Percentiles rank a stretch among this genome's conserved stretches.
Evolutionary conservation across 352 stramenopile genomes (phyloP).

Genomic region (Globisporangium cylindrosporum): DNA sequence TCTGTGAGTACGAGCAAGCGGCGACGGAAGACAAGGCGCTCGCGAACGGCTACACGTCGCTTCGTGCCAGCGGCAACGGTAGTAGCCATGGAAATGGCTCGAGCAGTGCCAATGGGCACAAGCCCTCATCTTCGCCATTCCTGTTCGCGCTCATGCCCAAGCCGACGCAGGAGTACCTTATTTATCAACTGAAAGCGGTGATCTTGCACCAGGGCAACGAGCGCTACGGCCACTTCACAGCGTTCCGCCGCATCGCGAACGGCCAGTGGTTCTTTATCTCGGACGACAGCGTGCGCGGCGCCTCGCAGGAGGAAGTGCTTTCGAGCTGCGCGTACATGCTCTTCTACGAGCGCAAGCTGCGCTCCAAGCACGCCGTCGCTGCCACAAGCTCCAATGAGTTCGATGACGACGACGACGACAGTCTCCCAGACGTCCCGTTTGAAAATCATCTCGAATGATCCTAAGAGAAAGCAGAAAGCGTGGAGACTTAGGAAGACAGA

Average conservation of each 20-base stretch:
- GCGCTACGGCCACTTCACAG: constrained; percentile 82
- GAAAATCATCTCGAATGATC: constrained; percentile 28
- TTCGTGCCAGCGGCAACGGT: neutral
- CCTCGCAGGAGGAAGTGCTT: constrained; percentile 56
- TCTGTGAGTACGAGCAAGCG: constrained; percentile 61
- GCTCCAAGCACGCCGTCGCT: constrained; percentile 30
- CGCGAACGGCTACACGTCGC: constrained; percentile 19
- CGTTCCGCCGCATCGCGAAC: constrained; percentile 58
- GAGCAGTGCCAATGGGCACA: neutral
- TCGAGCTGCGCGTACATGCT: constrained; percentile 85
- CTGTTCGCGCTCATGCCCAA: constrained; percentile 9
- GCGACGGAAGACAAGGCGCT: constrained; percentile 29
- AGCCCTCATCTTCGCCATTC: constrained; percentile 9
- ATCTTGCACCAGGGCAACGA: constrained; percentile 88
- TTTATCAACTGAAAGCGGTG: constrained; percentile 77
- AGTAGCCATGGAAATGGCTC: neutral
- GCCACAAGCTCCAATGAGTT: constrained; percentile 23
- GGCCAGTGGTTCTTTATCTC: constrained; percentile 87
- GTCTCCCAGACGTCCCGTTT: constrained; percentile 48
- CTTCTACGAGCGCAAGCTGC: constrained; percentile 85
- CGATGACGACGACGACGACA: constrained; percentile 45
- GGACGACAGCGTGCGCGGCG: constrained; percentile 71
- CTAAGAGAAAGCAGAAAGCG: neutral
- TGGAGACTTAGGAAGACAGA: neutral
- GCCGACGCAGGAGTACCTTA: constrained; percentile 30